A percentile compares a stretch with the other conserved stretches of the same genome.
phyloP scores from a whole-genome alignment of 169 alveolate genomes.

The Eimeria falciformis region DNA sequence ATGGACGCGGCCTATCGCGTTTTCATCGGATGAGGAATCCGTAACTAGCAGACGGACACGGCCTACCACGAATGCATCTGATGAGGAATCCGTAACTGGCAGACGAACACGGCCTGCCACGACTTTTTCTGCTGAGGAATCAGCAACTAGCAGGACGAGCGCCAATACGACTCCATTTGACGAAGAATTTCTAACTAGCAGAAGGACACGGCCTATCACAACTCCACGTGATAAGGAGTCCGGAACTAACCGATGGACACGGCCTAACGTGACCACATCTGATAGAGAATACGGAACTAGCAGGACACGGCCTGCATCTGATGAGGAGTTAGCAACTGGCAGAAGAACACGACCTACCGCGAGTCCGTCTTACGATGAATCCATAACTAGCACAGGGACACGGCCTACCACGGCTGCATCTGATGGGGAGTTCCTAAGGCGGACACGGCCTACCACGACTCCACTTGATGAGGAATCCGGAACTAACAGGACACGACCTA shows the following conservation, averaged over 20 bases:
- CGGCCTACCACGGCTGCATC: neutral
- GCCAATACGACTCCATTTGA: neutral
- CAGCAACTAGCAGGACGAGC: neutral
- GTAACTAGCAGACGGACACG: neutral
- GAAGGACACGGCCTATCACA: neutral
- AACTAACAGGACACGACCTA: neutral
- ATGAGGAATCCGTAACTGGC: neutral
- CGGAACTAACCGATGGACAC: neutral
- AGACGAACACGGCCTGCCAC: neutral
- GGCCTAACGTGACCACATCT: neutral
- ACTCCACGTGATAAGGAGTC: neutral
- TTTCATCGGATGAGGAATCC: neutral
- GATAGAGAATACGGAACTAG: neutral
- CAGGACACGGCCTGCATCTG: neutral
- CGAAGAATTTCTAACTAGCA: neutral
- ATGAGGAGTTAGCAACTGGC: neutral
- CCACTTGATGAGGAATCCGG: neutral
- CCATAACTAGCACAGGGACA: neutral
- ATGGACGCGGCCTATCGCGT: neutral
- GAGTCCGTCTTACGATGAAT: neutral
- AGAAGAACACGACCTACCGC: neutral
- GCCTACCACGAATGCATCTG: neutral
- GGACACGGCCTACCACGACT: neutral
- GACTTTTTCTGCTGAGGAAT: neutral
- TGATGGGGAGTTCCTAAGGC: neutral